Base-by-base conservation (phyloP, 345 rosid species). In the Passiflora organensis region DNA sequence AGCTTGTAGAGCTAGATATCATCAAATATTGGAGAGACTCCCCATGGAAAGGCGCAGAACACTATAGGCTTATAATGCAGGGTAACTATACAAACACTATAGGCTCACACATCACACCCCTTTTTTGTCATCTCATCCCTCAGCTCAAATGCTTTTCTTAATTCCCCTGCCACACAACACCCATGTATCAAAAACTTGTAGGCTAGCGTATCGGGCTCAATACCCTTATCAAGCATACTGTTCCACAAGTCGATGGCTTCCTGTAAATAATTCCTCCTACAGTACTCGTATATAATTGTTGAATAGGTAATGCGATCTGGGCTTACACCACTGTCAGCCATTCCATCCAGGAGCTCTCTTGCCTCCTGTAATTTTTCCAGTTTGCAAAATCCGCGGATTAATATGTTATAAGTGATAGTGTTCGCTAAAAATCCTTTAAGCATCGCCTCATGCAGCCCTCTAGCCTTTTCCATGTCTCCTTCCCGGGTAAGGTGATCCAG, bases 261-360 rank as follows among this genome's bases (percentile, higher is more conserved):
- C 39, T 59, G 63, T 68, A 91, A 69, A 63, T 72, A 50, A 9
- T 81, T 82, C 62, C 69, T 71, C 69, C 65, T 71, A 57, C 93
- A 84, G 11, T 72, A 72, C 77, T 91, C 85, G 44, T 75, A 68
- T 39, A 91, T 84, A 66, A 91, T 64, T 6, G 95, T 91, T 21
- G 98, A 82, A 60, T 88, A 88, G 2, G 96, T 84, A 55, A 91
- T 72, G 66, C 95, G 84, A 69, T 91, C 96, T 3, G 96, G 98
- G 19, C 67, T 70, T 61, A 84, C 62, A 43, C 82, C 86, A 28
- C 59, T 67, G 20, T 54, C 75, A 19, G 64, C 46, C 98, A 91
- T 91, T 64, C 71, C 80, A 32, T 34, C 73, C 41, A 88, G 46
- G 42, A 84, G 72, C 51, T 74, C 68, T 13, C 43, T 72, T 43